A percentile compares a stretch with the other conserved stretches of the same genome.
Conservation (phyloP, 495 filamentous ascomycete genomes). For the Aspergillus carlsbadensis region DNA sequence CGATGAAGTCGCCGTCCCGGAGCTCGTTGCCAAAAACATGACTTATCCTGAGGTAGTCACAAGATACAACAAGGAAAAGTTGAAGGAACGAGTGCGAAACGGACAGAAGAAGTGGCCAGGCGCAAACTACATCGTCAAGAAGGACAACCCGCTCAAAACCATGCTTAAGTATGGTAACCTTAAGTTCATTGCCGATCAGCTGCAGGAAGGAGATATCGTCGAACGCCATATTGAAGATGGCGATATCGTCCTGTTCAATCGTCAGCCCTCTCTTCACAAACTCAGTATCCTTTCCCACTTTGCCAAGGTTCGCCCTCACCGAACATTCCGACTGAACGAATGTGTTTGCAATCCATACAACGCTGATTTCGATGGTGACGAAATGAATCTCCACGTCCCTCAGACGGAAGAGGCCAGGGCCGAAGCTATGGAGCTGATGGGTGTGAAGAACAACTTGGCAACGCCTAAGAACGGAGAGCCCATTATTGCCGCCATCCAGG, state of each 20-base stretch:
- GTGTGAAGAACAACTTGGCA: conserved; percentile 91
- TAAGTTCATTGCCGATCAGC: conserved; percentile 62
- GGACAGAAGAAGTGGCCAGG: conserved; percentile 80
- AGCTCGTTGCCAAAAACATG: conserved; percentile 86
- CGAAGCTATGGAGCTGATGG: conserved; percentile 96
- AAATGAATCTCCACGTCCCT: conserved; percentile 98
- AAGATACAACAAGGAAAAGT: conserved; percentile 77
- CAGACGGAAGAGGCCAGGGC: conserved; percentile 96
- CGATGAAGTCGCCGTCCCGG: conserved; percentile 89
- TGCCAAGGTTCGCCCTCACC: conserved; percentile 89
- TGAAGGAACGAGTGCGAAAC: conserved; percentile 67
- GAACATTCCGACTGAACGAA: conserved; percentile 95
- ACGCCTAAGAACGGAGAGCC: conserved; percentile 98
- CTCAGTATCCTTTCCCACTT: conserved; percentile 94
- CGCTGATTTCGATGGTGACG: conserved; percentile 98
- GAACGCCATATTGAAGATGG: conserved; percentile 94
- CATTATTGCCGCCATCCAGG: conserved; percentile 96
- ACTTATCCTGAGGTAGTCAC: conserved; percentile 91
- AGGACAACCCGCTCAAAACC: conserved; percentile 63
- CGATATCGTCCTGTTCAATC: conserved; percentile 97
- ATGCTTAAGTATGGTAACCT: conserved; percentile 73
- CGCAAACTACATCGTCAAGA: conserved; percentile 78
- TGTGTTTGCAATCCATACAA: conserved; percentile 99
- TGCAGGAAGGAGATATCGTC: conserved; percentile 82
- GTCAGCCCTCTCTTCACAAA: conserved; percentile 96